Evolutionary conservation across 2,329 filamentous ascomycete genomes (phyloP), one percentile per base, ranked within the genome.

Genomic region (Pezicula radicicola): DNA sequence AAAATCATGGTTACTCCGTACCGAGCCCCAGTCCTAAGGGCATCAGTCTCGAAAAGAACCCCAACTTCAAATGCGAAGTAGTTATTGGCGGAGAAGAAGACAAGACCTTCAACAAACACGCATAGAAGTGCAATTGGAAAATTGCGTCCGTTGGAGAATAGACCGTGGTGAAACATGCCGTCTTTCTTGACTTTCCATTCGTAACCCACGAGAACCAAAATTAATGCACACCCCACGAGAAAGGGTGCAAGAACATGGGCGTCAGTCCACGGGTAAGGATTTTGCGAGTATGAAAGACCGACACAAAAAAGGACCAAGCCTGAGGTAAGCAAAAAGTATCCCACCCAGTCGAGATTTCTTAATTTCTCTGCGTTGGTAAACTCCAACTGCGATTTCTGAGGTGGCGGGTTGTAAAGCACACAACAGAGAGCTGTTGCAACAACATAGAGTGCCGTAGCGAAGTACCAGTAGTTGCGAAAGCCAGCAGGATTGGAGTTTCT

Each of bases 21-120:
- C 2, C 68, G 63, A 1, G 65, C 55, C 8, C 66, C 66, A 2
- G 66, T 63, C 7, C 68, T 54, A 2, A 74, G 58, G 6, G 61
- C 49, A 50, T 72, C 69, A 0, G 59, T 60, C 52, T 72, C 70
- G 13, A 36, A 37, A 36, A 25, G 39, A 27, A 36, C 21, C 4
- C 50, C 60, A 46, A 65, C 61, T 58, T 74, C 61, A 46, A 70
- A 72, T n/a, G 70, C 65, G 37, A 73, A 73, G 59, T 74, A 74
- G 50, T 64, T 70, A 55, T 73, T 74, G n/a, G 66, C 67, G 1
- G 70, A 67, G 48, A 73, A 72, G 54, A 73, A 73, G 13, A 64
- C 65, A 0, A 72, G 47, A 13, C 71, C 71, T 48, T 73, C 71
- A 12, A 61, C 60, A 37, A 72, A 72, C 16, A 72, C 62, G 37